These are phyloP conservation scores for Inga laurina DNA, from an alignment of 306 rosid species.

Conservation along the genomic window DNA sequence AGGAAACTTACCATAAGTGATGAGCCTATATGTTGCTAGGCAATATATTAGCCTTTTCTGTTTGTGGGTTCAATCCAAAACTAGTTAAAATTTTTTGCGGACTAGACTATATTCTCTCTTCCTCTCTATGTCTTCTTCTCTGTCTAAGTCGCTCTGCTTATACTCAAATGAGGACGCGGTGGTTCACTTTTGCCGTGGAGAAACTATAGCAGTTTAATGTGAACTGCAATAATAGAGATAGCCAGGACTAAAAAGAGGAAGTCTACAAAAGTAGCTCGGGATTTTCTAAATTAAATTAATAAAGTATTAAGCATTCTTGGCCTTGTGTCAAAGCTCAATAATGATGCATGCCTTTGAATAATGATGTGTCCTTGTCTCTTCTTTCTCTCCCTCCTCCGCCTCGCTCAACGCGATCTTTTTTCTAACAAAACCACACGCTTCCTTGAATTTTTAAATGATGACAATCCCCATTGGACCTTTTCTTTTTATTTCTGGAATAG, in stretches of 20 bases:
- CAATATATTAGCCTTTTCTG: neutral
- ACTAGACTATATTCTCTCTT: neutral
- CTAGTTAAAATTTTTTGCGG: neutral
- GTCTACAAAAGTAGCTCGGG: constrained; percentile 26
- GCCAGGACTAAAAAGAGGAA: constrained; percentile 13
- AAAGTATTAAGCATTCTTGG: constrained; percentile 13
- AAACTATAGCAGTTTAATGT: constrained; percentile 1
- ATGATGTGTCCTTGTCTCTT: constrained; percentile 7
- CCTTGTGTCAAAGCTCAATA: constrained; percentile 32
- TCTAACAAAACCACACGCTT: constrained; percentile 13
- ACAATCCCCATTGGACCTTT: neutral
- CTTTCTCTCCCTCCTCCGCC: neutral
- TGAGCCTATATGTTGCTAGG: constrained; percentile 21
- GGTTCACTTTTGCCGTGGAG: constrained; percentile 12
- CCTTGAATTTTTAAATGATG: neutral
- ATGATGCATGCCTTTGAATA: constrained; percentile 25
- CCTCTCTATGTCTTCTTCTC: neutral
- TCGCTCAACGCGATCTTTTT: neutral
- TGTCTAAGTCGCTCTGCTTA: neutral
- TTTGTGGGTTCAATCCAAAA: neutral
- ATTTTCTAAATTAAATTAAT: constrained; percentile 23
- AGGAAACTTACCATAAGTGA: constrained; percentile 9
- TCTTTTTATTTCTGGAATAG: neutral
- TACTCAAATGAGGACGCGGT: neutral
- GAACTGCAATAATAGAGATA: constrained; percentile 33